Evolutionary conservation across 306 rosid genomes (phyloP).

Genomic region (Acacia acuminata): DNA sequence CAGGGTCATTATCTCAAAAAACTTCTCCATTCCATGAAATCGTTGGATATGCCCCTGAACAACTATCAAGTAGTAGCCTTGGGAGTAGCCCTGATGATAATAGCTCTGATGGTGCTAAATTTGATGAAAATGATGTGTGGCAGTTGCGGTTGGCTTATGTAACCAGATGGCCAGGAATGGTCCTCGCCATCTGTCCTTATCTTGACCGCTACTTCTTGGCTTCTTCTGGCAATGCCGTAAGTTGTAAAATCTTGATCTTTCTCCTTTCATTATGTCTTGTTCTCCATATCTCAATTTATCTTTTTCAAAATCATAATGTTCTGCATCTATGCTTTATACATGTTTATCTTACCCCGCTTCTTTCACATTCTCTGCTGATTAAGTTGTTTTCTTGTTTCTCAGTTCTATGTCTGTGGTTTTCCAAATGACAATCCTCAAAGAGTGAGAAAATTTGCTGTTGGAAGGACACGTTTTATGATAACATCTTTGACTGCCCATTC

Average conservation of each 20-base stretch:
- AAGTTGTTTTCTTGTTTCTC: conserved; percentile 42
- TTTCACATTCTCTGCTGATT: conserved; percentile 29
- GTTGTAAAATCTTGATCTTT: conserved; percentile 34
- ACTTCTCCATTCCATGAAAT: conserved; percentile 74
- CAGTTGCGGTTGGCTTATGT: conserved; percentile 72
- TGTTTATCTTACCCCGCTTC: background rate
- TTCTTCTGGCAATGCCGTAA: conserved; percentile 85
- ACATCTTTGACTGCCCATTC: conserved; percentile 80
- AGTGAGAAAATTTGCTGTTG: conserved; percentile 66
- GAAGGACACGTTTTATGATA: conserved; percentile 70
- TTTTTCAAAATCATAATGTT: conserved; percentile 21
- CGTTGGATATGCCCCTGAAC: conserved; percentile 81
- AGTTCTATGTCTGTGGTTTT: conserved; percentile 91
- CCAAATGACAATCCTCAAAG: conserved; percentile 73
- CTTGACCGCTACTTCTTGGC: conserved; percentile 95
- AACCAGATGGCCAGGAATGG: conserved; percentile 73
- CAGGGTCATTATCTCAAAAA: conserved; percentile 74
- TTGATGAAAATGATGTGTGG: conserved; percentile 91
- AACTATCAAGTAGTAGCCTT: conserved; percentile 78
- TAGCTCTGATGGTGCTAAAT: conserved; percentile 83
- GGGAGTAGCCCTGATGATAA: conserved; percentile 87
- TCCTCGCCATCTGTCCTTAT: conserved; percentile 80
- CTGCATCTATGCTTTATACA: background rate
- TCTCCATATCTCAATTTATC: background rate
- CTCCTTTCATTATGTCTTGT: conserved; percentile 14